Percentiles rank a stretch among this genome's conserved stretches.
These are phyloP conservation scores for Cercospora nicotianae DNA, from an alignment of 2,329 filamentous ascomycete species.

Conservation along the genomic window DNA sequence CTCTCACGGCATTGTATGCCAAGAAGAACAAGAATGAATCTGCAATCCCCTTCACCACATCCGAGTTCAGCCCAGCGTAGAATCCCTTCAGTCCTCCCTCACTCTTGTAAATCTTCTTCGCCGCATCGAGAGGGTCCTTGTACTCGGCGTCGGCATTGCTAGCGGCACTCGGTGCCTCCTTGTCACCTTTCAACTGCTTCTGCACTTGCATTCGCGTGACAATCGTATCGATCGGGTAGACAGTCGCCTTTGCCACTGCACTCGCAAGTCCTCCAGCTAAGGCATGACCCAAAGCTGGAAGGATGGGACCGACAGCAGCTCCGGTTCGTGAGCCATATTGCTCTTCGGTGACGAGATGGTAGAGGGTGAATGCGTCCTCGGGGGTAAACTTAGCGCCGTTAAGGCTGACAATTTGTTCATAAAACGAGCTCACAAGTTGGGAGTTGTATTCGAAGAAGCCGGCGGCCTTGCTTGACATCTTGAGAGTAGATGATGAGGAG, in stretches of 20 bases:
- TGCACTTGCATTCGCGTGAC: constrained; percentile 82
- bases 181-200: constrained; percentile 53
- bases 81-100: constrained; percentile 72
- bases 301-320: constrained; percentile 42
- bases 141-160: constrained; percentile 53
- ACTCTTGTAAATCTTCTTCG: constrained; percentile 66
- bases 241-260: constrained; percentile 72
- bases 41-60: constrained; percentile 51
- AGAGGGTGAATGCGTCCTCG: constrained; percentile 37
- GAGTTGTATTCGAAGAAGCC: constrained; percentile 28
- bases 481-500: constrained; percentile 12
- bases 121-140: constrained; percentile 65
- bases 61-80: constrained; percentile 53
- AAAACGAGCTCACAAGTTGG: constrained; percentile 29
- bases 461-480: constrained; percentile 24
- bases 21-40: constrained; percentile 88
- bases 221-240: constrained; percentile 80
- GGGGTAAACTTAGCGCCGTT: constrained; percentile 26
- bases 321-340: constrained; percentile 15
- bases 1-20: constrained; percentile 65
- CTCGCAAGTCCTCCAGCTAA: constrained; percentile 76
- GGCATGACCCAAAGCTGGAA: constrained; percentile 79
- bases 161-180: constrained; percentile 38
- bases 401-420: constrained; percentile 18
- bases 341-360: constrained; percentile 32